These are phyloP conservation scores for Serendipita indica DNA, from an alignment of 768 basidiomycete species.

Conservation along the genomic window DNA sequence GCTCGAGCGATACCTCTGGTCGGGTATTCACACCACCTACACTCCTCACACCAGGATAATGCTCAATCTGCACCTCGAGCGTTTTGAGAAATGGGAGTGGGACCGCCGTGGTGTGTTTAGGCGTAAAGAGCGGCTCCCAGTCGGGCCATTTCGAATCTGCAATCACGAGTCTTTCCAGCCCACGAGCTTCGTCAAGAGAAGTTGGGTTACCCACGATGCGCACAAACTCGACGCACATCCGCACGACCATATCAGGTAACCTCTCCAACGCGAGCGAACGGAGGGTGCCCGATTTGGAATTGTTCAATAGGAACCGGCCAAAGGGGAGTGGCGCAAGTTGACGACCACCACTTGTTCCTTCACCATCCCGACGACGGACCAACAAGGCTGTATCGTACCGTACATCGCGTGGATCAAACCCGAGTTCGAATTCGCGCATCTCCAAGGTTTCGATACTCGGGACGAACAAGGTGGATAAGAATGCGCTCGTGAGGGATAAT, in stretches of 20 bases:
- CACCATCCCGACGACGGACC: background rate
- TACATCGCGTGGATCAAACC: background rate
- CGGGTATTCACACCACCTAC: background rate
- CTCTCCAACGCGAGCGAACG: background rate
- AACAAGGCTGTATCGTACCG: background rate
- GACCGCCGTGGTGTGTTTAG: background rate
- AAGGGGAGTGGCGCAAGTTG: background rate
- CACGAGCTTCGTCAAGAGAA: background rate
- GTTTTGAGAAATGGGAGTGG: background rate
- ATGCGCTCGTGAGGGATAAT: background rate
- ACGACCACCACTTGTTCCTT: background rate
- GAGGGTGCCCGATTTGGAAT: background rate
- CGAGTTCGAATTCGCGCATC: background rate
- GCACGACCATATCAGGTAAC: background rate
- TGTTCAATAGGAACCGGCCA: background rate
- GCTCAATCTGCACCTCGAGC: background rate
- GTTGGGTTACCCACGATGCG: background rate
- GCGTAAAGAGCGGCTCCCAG: background rate
- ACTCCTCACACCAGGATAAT: background rate
- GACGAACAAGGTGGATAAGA: background rate
- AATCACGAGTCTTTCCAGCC: background rate
- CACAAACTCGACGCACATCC: conserved; percentile 5
- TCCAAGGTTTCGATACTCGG: background rate
- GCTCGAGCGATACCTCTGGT: background rate
- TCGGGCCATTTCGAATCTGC: background rate